Conservation (phyloP, 1,284 basidiomycete genomes). For the Boletellus deceptivus region DNA sequence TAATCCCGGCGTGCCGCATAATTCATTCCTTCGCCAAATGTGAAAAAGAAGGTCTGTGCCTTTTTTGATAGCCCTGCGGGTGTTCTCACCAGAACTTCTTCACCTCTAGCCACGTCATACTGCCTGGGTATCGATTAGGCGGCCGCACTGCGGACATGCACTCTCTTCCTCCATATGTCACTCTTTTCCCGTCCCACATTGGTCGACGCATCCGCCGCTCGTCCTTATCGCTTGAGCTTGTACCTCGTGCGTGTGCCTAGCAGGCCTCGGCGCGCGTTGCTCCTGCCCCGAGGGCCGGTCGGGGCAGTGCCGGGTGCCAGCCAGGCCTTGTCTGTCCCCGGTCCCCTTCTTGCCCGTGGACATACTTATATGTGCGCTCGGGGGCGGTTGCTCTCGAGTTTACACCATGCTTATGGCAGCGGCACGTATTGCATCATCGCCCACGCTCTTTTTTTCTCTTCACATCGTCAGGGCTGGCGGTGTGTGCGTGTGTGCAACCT, state of each 20-base stretch:
- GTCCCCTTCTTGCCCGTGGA: constrained; percentile 1
- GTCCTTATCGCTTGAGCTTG: neutral
- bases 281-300: too few species aligned
- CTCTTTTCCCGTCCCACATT: neutral
- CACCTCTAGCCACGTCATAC: constrained; percentile 23
- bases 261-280: neutral
- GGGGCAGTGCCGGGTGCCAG: too few species aligned
- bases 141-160: constrained; percentile 30
- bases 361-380: constrained; percentile 3
- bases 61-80: constrained; percentile 22
- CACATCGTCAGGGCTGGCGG: constrained; percentile 12
- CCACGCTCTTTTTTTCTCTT: neutral
- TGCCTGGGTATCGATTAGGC: constrained; percentile 7
- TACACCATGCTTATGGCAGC: neutral
- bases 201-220: neutral
- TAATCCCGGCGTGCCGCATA: constrained; percentile 27
- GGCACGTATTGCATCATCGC: constrained; percentile 8
- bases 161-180: neutral
- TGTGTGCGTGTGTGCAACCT: neutral
- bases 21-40: constrained; percentile 19
- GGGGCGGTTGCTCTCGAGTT: neutral
- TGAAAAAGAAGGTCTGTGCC: constrained; percentile 26
- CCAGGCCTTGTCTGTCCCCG: too few species aligned
- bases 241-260: too few species aligned
- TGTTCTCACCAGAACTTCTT: constrained; percentile 23